A percentile compares a stretch with the other conserved stretches of the same genome.
phyloP scores from a whole-genome alignment of 768 basidiomycete species.

The Leucocoprinus sp. region DNA sequence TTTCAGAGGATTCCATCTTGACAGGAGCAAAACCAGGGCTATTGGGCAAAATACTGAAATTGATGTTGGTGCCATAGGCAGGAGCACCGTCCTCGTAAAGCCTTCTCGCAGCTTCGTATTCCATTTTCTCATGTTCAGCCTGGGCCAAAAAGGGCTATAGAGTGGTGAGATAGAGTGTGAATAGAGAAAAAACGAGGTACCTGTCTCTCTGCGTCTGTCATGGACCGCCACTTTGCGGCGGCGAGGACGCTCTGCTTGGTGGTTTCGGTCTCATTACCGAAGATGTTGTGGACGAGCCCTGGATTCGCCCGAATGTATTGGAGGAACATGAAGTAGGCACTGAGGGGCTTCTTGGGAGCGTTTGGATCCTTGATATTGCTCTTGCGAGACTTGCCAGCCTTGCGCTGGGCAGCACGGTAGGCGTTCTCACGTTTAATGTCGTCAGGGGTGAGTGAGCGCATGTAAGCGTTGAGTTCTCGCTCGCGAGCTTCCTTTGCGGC shows the following conservation, averaged over 20 bases:
- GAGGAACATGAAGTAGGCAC: constrained; percentile 92
- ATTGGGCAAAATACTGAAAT: constrained; percentile 72
- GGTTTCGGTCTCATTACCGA: constrained; percentile 87
- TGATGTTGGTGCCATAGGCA: constrained; percentile 64
- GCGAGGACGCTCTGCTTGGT: constrained; percentile 93
- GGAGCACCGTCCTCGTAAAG: constrained; percentile 80
- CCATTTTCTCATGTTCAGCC: constrained; percentile 92
- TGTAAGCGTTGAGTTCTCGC: constrained; percentile 74
- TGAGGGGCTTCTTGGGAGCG: constrained; percentile 91
- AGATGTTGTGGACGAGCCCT: constrained; percentile 67
- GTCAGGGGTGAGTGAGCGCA: constrained; percentile 83
- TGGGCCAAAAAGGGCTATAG: constrained; percentile 83
- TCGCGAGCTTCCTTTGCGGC: constrained; percentile 81
- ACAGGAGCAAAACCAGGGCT: constrained; percentile 57
- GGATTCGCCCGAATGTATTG: constrained; percentile 82
- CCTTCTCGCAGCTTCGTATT: constrained; percentile 80
- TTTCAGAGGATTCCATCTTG: constrained; percentile 52
- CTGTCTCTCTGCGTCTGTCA: constrained; percentile 91
- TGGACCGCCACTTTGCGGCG: constrained; percentile 86
- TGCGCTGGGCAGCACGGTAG: constrained; percentile 86
- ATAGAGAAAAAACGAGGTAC: constrained; percentile 27
- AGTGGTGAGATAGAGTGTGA: neutral
- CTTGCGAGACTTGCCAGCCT: constrained; percentile 87
- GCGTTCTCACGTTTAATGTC: constrained; percentile 93
- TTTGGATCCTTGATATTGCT: constrained; percentile 96